These are phyloP conservation scores for Globisporangium barbulae DNA, from an alignment of 352 stramenopile genomes.

Conservation along the genomic window DNA sequence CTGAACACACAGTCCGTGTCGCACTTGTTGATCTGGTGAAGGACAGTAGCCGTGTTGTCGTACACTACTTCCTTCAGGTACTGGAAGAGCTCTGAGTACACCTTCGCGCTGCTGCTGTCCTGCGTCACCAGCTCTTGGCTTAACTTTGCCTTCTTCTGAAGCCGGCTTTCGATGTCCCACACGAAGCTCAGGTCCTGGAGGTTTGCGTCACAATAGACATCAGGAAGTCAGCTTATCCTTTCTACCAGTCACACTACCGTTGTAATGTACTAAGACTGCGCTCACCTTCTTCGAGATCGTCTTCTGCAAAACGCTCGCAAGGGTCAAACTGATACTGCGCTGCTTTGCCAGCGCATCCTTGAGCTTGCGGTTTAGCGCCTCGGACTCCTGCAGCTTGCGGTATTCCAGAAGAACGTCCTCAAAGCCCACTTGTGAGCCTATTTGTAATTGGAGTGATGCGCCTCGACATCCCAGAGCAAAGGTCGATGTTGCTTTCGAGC, in stretches of 20 bases:
- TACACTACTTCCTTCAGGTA: conserved; percentile 5
- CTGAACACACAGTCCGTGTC: conserved; percentile 10
- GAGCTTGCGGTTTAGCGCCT: conserved; percentile 9
- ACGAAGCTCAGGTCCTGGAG: conserved; percentile 11
- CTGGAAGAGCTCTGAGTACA: conserved; percentile 5
- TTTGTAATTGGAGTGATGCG: not conserved
- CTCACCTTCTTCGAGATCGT: not conserved
- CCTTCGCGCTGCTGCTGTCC: not conserved
- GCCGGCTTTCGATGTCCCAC: not conserved
- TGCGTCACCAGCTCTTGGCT: not conserved
- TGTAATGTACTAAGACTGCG: not conserved
- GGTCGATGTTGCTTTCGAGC: too few species aligned
- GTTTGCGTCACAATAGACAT: too few species aligned
- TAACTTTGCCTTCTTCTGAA: not conserved
- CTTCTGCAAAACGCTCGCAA: conserved; percentile 2
- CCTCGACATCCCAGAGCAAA: too few species aligned
- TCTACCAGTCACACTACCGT: not conserved
- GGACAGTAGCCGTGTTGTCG: not conserved
- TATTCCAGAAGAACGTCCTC: not conserved
- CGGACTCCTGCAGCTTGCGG: conserved; percentile 3
- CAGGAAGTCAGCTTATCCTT: too few species aligned
- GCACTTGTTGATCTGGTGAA: not conserved
- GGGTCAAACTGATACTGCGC: not conserved
- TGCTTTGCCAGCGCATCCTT: conserved; percentile 7
- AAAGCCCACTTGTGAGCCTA: not conserved